phyloP scores from a whole-genome alignment of 2,329 filamentous ascomycete genomes.

The Aspergillus floridensis region DNA sequence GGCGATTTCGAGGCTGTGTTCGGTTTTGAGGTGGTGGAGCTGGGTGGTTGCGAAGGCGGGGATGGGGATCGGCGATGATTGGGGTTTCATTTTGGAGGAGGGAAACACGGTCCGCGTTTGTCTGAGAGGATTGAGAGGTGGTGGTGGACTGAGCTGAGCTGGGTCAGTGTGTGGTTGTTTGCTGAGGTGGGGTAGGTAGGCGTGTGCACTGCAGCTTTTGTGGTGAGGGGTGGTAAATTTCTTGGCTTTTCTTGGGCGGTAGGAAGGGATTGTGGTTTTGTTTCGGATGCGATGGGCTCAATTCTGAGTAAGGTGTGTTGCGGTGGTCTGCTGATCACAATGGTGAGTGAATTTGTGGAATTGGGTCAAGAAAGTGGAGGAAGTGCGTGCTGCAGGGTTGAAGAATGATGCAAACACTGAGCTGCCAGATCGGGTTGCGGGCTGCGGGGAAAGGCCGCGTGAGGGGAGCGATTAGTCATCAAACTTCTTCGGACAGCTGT shows the following conservation, averaged over 20 bases:
- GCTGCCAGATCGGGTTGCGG: neutral
- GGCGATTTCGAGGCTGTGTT: conserved; percentile 46
- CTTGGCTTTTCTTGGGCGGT: neutral
- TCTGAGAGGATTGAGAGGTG: neutral
- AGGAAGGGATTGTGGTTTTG: neutral
- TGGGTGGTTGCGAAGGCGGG: conserved; percentile 44
- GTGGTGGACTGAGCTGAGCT: too few relatives aligned
- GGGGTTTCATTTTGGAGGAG: neutral
- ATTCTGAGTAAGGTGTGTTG: neutral
- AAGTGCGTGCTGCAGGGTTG: neutral
- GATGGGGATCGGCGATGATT: conserved; percentile 32
- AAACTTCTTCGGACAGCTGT: too few relatives aligned
- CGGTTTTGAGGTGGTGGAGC: conserved; percentile 41
- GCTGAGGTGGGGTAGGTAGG: neutral
- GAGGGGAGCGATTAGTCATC: neutral
- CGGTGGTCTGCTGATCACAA: too few relatives aligned
- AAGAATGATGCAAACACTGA: neutral
- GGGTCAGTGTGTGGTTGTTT: neutral
- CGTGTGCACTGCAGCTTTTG: neutral
- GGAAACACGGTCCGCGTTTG: neutral
- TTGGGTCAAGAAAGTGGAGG: neutral
- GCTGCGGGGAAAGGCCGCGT: neutral
- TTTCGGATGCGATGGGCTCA: neutral
- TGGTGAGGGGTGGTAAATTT: neutral
- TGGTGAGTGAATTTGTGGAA: too few relatives aligned